Base-by-base conservation (phyloP, 2,329 filamentous ascomycete species). In the Talaromyces sp. region DNA sequence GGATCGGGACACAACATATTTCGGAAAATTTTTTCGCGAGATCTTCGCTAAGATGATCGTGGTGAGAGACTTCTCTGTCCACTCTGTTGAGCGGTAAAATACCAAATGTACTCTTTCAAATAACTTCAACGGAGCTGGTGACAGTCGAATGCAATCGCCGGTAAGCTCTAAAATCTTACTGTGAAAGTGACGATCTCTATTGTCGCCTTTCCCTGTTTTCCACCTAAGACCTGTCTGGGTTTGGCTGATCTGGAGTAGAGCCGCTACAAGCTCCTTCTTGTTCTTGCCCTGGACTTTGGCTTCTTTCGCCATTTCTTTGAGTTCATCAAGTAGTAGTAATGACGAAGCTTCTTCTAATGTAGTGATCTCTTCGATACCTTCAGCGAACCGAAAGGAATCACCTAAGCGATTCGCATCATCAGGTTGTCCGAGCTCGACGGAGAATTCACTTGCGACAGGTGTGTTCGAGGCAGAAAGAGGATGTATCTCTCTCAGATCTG, bases 31-130 rank as follows among this genome's bases (percentile, higher is more conserved):
- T 41, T 92, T 86, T 50, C 88, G 86, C 1, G 93, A 91, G 65
- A 96, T 96, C 68, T 94, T 93, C 8, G 95, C 92, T 5, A 99
- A 84, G 52, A 99, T 97, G 62, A 98, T 94, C 0, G 93, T 94
- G 1, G 92, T 98, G 15, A 99, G 81, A 1, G 94, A 97, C 76
- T 97, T 98, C 72, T 98, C 94, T 0, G 93, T 96, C 95, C 95
- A 99, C 75, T 97, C 91, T 0, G 92, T 96, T 10, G 93, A 97
- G 66, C 94, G 86, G 76, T 98, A 98, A 76, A 97, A 99, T 33
- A 99, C 93, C 2, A 99, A 81, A 78, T 98, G 95, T 0, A 98
- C 93, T 31, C 95, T 87, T 76, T 97, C 93, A 72, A 99, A 99
- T 0, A 99, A 84, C 71, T 89, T 92, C 68, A 93, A 85, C 0